These are phyloP conservation scores for Thraustochytrium striatum DNA, from an alignment of 352 stramenopile species.

Conservation along the genomic window DNA sequence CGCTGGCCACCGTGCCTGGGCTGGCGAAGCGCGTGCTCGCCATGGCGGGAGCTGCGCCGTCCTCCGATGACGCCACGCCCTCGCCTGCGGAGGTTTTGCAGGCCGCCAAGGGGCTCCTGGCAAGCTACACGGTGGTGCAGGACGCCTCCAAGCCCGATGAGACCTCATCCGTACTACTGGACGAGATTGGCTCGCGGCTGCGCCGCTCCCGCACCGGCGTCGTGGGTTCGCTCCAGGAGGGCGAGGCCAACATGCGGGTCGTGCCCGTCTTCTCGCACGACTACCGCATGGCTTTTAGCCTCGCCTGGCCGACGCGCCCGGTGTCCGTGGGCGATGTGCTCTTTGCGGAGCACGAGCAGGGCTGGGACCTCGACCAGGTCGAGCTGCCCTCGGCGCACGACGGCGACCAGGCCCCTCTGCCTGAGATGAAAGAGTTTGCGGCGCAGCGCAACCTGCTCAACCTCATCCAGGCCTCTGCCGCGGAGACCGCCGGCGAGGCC, in stretches of 20 bases:
- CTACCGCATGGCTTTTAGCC: slow-evolving; percentile 32
- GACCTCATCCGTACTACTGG: not conserved
- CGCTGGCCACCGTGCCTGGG: not conserved
- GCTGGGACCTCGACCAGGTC: slow-evolving; percentile 7
- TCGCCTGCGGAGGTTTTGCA: not conserved
- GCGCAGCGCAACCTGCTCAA: too few relatives aligned
- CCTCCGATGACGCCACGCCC: not conserved
- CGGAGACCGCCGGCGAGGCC: too few relatives aligned
- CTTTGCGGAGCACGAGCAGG: slow-evolving; percentile 34
- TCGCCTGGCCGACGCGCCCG: not conserved
- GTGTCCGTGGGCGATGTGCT: slow-evolving; percentile 14
- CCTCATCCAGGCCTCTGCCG: too few relatives aligned
- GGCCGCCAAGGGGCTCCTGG: not conserved
- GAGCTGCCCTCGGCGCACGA: not conserved
- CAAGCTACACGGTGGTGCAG: not conserved
- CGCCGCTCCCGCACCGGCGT: not conserved
- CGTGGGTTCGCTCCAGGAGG: not conserved
- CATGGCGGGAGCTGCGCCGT: not conserved
- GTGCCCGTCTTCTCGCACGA: slow-evolving; percentile 24
- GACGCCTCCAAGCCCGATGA: not conserved
- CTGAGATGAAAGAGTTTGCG: slow-evolving; percentile 46
- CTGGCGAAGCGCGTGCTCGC: not conserved
- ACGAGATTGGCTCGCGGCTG: slow-evolving; percentile 24
- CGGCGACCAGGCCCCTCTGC: not conserved
- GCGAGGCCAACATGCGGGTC: slow-evolving; percentile 14